A percentile compares a stretch with the other conserved stretches of the same genome.
Conservation (phyloP, 2,329 filamentous ascomycete genomes). For the Helicocarpus griseus region DNA sequence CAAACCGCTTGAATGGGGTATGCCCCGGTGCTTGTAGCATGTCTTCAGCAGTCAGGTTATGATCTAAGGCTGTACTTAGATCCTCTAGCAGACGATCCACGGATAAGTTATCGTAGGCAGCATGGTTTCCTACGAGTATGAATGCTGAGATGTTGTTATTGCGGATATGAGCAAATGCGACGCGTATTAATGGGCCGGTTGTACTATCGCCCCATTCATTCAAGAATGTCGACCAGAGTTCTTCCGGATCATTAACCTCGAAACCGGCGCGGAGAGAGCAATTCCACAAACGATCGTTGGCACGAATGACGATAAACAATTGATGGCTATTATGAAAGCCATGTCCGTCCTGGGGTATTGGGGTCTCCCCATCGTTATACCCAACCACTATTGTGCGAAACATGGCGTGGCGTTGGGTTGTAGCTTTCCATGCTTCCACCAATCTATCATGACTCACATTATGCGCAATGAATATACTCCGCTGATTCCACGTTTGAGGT, state of each 20-base stretch:
- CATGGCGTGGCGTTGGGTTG: background rate
- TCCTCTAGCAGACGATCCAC: background rate
- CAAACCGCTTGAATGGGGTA: background rate
- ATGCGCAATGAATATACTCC: background rate
- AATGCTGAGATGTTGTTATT: background rate
- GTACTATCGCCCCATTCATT: background rate
- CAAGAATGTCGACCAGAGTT: background rate
- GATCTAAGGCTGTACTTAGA: background rate
- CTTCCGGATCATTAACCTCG: background rate
- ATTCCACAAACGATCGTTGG: background rate
- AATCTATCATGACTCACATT: background rate
- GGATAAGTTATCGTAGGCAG: background rate
- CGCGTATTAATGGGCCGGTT: background rate
- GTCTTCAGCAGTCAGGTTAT: background rate
- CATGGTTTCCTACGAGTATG: background rate
- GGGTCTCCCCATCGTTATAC: background rate
- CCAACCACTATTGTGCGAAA: background rate
- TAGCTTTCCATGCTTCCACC: slow-evolving; percentile 1
- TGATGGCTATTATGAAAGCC: background rate
- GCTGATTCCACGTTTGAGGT: background rate
- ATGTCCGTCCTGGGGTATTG: background rate
- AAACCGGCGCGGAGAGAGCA: background rate
- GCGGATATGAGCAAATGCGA: background rate
- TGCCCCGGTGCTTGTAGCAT: background rate
- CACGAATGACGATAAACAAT: background rate